phyloP scores from a whole-genome alignment of 2,329 filamentous ascomycete species.

The Talaromyces sp. region DNA sequence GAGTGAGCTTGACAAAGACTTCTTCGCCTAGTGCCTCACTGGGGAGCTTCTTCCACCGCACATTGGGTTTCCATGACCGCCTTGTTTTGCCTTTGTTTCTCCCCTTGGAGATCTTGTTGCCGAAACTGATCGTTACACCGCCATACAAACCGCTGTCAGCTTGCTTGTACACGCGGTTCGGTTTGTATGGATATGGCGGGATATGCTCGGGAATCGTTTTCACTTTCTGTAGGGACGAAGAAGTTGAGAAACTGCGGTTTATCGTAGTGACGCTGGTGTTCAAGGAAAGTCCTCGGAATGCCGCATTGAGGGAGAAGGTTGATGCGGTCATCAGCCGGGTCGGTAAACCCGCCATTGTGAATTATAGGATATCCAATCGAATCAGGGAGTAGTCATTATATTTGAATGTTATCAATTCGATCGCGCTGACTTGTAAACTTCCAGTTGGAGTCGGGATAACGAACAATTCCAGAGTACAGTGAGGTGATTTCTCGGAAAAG shows the following conservation, averaged over 20 bases:
- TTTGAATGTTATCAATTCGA: not conserved
- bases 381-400: not conserved
- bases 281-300: conserved; percentile 37
- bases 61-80: conserved; percentile 47
- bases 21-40: conserved; percentile 41
- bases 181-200: conserved; percentile 45
- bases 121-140: conserved; percentile 42
- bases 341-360: conserved; percentile 29
- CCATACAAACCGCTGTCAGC: conserved; percentile 46
- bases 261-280: conserved; percentile 23
- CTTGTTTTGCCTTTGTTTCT: conserved; percentile 46
- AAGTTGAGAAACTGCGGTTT: conserved; percentile 35
- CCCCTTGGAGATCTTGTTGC: conserved; percentile 48
- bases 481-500: conserved; percentile 15
- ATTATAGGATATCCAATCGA: conserved; percentile 10
- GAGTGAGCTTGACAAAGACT: conserved; percentile 44
- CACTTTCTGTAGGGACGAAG: conserved; percentile 27
- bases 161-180: conserved; percentile 41
- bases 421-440: not conserved
- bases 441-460: not conserved
- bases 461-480: not conserved
- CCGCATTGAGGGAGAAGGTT: conserved; percentile 32
- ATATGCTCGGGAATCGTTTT: conserved; percentile 33
- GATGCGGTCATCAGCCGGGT: conserved; percentile 27
- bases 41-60: conserved; percentile 43